Base-by-base conservation (phyloP, 495 filamentous ascomycete genomes). In the Sordaria brevicollis region DNA sequence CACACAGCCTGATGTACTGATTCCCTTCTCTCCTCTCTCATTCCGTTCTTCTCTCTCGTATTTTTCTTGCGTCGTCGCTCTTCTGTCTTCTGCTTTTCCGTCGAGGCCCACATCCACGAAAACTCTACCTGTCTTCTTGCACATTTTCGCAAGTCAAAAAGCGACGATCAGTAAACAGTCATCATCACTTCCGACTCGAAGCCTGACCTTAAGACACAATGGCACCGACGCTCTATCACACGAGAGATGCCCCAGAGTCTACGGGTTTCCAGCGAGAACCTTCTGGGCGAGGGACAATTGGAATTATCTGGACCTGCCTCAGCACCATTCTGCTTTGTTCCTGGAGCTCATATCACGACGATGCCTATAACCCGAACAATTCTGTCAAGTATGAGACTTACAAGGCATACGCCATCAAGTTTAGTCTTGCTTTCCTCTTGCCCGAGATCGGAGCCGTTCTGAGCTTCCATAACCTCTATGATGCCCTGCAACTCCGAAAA, bases 401-500 rank as follows among this genome's bases (percentile, higher is more conserved):
- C 21, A 13, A 1, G 0, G 21, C 4, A 5, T 25, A 54, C 10
- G 0, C 0, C 3, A 0, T 0, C 0, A 54, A 2, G 4, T 13
- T 54, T 13, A 1, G 0, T 0, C 1, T 1, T 3, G 19, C 43
- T 6, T 57, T 57, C 15, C 43, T 57, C 21, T 1, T 57, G 19
- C 43, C 43, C 10, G 43, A 54, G 21, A 2, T 1, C 0, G 43
- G 19, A 3, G 43, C 43, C 13, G 11, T 1, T 54, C 0, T 1
- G 1, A 54, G 43, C 11, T 7, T 54, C 4, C 0, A 15, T 2
- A 0, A 6, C 0, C 21, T 54, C 0, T 15, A 1, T 7, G 0
- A 6, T 7, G 43, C 43, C 10, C 1, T 54, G 5, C 10, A 7
- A 54, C 43, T 54, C 7, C 10, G 43, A 5, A 54, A 54, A 15